phyloP scores from a whole-genome alignment of 2,329 filamentous ascomycete genomes.

The Rhinocladiella similis region DNA sequence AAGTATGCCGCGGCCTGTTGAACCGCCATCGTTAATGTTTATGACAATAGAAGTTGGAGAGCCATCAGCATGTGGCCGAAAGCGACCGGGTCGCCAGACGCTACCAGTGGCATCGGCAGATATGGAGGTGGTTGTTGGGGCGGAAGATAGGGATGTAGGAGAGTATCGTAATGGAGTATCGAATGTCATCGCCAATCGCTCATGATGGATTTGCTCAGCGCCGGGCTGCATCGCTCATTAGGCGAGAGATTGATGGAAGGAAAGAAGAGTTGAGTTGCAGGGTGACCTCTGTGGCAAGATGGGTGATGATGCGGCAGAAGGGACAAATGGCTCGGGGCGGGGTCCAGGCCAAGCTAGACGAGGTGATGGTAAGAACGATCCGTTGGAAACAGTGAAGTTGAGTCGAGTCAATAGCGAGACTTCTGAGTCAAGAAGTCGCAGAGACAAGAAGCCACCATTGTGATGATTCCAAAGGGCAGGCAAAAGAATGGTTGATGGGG shows the following conservation, averaged over 20 bases:
- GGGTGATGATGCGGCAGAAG: conserved; percentile 12
- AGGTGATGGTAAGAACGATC: neutral
- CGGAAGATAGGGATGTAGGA: conserved; percentile 14
- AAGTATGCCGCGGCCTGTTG: conserved; percentile 75
- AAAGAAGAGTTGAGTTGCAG: neutral
- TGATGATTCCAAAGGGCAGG: neutral
- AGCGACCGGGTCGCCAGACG: conserved; percentile 15
- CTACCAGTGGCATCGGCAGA: conserved; percentile 10
- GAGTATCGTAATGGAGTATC: conserved; percentile 18
- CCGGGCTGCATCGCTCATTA: conserved; percentile 25
- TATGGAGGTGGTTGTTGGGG: conserved; percentile 17
- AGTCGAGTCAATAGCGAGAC: conserved; percentile 14
- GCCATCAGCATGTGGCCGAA: conserved; percentile 15
- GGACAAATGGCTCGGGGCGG: conserved; percentile 20
- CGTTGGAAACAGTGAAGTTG: neutral
- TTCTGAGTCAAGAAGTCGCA: conserved; percentile 11
- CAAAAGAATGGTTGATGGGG: conserved; percentile 1
- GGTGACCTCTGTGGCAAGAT: conserved; percentile 16
- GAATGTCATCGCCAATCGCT: conserved; percentile 25
- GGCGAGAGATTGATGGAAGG: conserved; percentile 4
- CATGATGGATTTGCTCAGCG: conserved; percentile 23
- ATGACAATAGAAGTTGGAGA: conserved; percentile 32
- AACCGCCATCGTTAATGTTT: conserved; percentile 46
- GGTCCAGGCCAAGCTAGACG: conserved; percentile 16
- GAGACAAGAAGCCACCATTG: conserved; percentile 22